phyloP scores from a whole-genome alignment of 31 red algal species.

The Porphyra umbilicalis region DNA sequence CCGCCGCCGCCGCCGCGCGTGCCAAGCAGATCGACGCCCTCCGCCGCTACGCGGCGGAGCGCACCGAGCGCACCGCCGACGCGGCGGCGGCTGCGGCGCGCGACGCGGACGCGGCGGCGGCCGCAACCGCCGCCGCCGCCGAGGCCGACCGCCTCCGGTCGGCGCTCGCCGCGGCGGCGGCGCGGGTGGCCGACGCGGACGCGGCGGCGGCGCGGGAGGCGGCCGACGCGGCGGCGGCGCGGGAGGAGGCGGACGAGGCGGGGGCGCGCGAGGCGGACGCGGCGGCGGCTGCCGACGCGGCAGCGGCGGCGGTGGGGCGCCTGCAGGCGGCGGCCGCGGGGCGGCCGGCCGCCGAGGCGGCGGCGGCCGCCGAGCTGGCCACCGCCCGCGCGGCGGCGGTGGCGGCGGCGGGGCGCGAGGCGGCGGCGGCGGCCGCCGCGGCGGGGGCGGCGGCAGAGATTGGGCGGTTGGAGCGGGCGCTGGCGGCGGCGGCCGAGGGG shows the following conservation, averaged over 20 bases:
- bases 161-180: background rate
- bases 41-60: background rate
- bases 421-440: background rate
- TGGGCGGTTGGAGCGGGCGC: background rate
- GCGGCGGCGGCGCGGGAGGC: too few species aligned
- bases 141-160: background rate
- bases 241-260: background rate
- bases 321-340: background rate
- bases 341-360: too few species aligned
- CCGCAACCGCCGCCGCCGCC: background rate
- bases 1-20: background rate
- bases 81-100: background rate
- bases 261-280: background rate
- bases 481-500: background rate
- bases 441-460: background rate
- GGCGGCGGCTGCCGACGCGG: background rate
- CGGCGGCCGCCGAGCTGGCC: background rate
- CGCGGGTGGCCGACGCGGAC: background rate
- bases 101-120: background rate
- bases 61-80: background rate
- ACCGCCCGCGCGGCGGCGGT: background rate
- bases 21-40: background rate
- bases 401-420: background rate
- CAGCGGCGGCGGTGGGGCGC: background rate
- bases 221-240: too few species aligned